Evolutionary conservation across 139 green algal species (phyloP).

Genomic region (Medakamo hakoo): DNA sequence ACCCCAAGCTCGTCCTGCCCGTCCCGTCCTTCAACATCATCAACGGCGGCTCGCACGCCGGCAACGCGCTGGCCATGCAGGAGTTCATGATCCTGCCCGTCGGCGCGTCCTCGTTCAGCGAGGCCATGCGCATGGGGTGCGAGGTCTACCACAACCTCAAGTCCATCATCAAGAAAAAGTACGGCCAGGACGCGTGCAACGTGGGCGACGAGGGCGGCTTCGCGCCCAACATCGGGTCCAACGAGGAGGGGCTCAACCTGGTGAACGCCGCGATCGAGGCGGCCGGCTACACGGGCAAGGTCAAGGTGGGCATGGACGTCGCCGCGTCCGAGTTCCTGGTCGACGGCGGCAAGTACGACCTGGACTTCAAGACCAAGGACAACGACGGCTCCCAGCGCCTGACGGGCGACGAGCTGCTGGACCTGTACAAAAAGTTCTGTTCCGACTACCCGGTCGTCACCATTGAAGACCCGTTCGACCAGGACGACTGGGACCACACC

Average conservation of each 20-base stretch:
- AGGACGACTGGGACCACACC: slow-evolving; percentile 88
- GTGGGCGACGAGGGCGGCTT: slow-evolving; percentile 99
- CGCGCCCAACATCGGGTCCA: slow-evolving; percentile 87
- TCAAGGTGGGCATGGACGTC: slow-evolving; percentile 99
- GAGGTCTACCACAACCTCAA: slow-evolving; percentile 96
- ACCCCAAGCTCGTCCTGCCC: slow-evolving; percentile 87
- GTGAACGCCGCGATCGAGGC: slow-evolving; percentile 80
- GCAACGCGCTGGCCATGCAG: slow-evolving; percentile 96
- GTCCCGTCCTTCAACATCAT: slow-evolving; percentile 99
- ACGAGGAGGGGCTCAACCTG: slow-evolving; percentile 87
- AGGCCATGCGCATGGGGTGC: slow-evolving; percentile 78
- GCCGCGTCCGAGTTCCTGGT: slow-evolving; percentile 91
- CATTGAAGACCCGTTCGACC: slow-evolving; percentile 98
- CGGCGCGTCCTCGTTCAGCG: slow-evolving; percentile 64
- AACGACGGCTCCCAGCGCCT: slow-evolving; percentile 76
- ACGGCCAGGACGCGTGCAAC: slow-evolving; percentile 94
- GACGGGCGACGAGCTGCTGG: slow-evolving; percentile 63
- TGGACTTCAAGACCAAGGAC: slow-evolving; percentile 88
- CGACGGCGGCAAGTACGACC: slow-evolving; percentile 86
- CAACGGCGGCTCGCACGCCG: slow-evolving; percentile 86
- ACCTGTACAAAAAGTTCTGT: slow-evolving; percentile 79
- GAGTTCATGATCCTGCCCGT: slow-evolving; percentile 99
- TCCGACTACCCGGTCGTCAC: slow-evolving; percentile 83
- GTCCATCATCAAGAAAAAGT: slow-evolving; percentile 95
- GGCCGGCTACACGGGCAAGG: slow-evolving; percentile 73